Conservation (phyloP, 202 grass and related monocot species). For the Zizania palustris region DNA sequence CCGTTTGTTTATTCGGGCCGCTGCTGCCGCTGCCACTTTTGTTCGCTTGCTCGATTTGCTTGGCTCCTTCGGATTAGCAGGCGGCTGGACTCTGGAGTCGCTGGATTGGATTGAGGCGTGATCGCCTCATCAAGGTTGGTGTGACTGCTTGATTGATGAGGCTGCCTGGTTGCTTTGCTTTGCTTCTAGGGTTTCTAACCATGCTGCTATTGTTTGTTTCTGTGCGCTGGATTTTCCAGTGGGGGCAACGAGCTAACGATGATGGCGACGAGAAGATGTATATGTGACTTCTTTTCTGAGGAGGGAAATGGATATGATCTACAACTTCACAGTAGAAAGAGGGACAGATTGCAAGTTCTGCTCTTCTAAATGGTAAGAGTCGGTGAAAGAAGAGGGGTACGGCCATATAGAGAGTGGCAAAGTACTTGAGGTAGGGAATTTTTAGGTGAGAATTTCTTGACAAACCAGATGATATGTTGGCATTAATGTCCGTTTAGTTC, state of each 20-base stretch:
- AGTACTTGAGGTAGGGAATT: background rate
- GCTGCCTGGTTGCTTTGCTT: background rate
- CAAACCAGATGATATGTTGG: background rate
- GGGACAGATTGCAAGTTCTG: no score
- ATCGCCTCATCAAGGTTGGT: background rate
- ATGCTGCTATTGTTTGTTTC: slow-evolving; percentile 45
- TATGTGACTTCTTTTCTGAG: background rate
- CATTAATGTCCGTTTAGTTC: no score
- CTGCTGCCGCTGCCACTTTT: slow-evolving; percentile 18
- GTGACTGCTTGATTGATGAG: background rate
- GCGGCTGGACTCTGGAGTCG: no score
- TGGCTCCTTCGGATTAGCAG: background rate
- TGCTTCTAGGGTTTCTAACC: slow-evolving; percentile 46
- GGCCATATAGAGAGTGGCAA: no score
- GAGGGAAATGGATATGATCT: background rate
- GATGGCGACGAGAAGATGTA: background rate
- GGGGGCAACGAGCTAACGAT: slow-evolving; percentile 7
- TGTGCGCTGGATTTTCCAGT: slow-evolving; percentile 36
- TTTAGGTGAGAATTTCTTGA: background rate
- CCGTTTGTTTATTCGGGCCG: background rate
- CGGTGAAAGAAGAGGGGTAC: background rate
- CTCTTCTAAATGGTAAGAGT: no score
- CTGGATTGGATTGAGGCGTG: slow-evolving; percentile 18
- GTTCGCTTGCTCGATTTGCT: slow-evolving; percentile 25
- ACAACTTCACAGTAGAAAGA: no score